Base-by-base conservation (phyloP, 2,329 filamentous ascomycete species). In the Pezicula rhizophila region DNA sequence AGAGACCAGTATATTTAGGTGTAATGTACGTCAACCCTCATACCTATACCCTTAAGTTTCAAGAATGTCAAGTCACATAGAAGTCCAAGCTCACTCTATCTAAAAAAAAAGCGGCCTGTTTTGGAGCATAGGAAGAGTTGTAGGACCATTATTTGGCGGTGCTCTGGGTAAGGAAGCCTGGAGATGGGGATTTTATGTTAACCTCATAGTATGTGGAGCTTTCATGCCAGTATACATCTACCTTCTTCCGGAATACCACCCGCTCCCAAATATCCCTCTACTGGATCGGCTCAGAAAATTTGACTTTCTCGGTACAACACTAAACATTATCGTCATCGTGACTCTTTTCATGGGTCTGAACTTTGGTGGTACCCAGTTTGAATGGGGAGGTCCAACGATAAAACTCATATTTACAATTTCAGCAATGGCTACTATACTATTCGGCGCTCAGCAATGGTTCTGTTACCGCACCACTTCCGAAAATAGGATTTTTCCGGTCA, bases 101-200 rank as follows among this genome's bases (percentile, higher is more conserved):
- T 23, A 23, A 35, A 15, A 35, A 35, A 4, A 35, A 14, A 35
- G 33, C 8, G 33, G 33, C 12, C 33, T 35, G 2, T 35, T 35
- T 35, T 35, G 33, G 33, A 14, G 12, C 5, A 35, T 35, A 4
- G 33, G 33, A 14, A 14, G 33, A 35, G 33, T 35, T 14, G 33
- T 35, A 15, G 33, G 33, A 5, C 33, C 33, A 20, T 28, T 48
- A 4, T 37, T 48, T 4, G 62, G 62, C 10, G 62, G 62, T 28
- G 51, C 54, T 8, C 60, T 64, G 35, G 60, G 53, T 7, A 46
- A 64, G 38, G 70, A 63, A 0, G 67, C 63, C 0, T 75, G 71
- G 72, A 55, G 72, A 37, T 71, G 67, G 66, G 64, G 60, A 2
- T 73, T 73, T 47, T 81, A 81, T 56, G 71, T 80, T 64, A 80